phyloP scores from a whole-genome alignment of 2,329 filamentous ascomycete genomes.

The Stemphylium vesicarium region DNA sequence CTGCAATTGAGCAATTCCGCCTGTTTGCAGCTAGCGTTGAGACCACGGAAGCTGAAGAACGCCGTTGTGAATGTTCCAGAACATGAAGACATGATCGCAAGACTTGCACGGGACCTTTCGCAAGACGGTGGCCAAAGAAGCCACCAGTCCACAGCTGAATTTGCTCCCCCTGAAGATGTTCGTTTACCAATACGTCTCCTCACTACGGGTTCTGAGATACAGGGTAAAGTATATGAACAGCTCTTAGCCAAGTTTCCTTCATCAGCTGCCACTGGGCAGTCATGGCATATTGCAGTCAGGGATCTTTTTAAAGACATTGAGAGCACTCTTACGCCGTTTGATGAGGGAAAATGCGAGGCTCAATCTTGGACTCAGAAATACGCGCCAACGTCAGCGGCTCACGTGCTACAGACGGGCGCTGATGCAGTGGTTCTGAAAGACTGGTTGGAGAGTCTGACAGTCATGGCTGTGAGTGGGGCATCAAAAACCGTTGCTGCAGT shows the following conservation, averaged over 20 bases:
- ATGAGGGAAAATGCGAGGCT: conserved; percentile 76
- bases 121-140: background rate
- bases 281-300: conserved; percentile 63
- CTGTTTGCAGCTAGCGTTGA: conserved; percentile 9
- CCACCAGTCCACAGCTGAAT: conserved; percentile 5
- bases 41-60: conserved; percentile 50
- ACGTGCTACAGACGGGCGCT: conserved; percentile 76
- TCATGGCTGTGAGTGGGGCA: conserved; percentile 74
- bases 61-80: conserved; percentile 29
- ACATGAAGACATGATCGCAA: conserved; percentile 36
- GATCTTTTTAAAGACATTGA: conserved; percentile 67
- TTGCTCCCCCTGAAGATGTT: conserved; percentile 30
- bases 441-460: conserved; percentile 79
- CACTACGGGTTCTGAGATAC: conserved; percentile 49
- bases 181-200: conserved; percentile 46
- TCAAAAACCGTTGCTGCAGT: conserved; percentile 25
- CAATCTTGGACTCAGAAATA: conserved; percentile 85
- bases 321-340: conserved; percentile 75
- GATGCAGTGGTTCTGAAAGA: conserved; percentile 76
- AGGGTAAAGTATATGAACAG: conserved; percentile 43
- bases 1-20: background rate
- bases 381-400: conserved; percentile 69
- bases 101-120: conserved; percentile 28
- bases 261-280: background rate
- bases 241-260: conserved; percentile 27